Conservation (phyloP, 2,329 filamentous ascomycete genomes). For the Monilinia vaccinii-corymbosi region DNA sequence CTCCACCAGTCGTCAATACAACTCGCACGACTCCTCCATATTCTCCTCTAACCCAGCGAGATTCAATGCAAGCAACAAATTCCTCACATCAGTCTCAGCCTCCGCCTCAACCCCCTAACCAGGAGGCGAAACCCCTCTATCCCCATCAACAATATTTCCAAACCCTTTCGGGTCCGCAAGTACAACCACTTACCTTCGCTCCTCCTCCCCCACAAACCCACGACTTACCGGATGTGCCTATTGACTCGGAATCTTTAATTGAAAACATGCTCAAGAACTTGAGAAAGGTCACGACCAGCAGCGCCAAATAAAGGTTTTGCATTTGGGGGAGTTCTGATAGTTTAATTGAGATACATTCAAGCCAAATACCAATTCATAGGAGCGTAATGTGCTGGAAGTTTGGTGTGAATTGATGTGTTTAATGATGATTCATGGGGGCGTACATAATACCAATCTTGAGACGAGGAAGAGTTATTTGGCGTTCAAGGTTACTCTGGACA, state of each 20-base stretch:
- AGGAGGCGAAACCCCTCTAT: constrained; percentile 17
- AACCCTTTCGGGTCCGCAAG: not conserved
- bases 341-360: not conserved
- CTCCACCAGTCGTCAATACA: not conserved
- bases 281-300: constrained; percentile 26
- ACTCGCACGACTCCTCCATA: constrained; percentile 7
- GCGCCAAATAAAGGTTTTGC: not conserved
- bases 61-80: not conserved
- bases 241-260: constrained; percentile 34
- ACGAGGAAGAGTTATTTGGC: not conserved
- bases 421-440: constrained; percentile 3
- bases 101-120: not conserved
- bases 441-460: constrained; percentile 5
- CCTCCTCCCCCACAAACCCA: constrained; percentile 8
- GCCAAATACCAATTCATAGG: not conserved
- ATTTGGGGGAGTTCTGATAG: not conserved
- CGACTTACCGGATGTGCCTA: constrained; percentile 28
- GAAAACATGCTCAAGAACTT: constrained; percentile 46
- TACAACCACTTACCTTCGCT: not conserved
- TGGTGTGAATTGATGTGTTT: not conserved
- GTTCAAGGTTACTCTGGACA: not conserved
- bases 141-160: constrained; percentile 23
- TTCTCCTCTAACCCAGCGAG: constrained; percentile 1
- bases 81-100: constrained; percentile 4
- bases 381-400: not conserved